A percentile compares a stretch with the other conserved stretches of the same genome.
phyloP scores from a whole-genome alignment of 2,329 filamentous ascomycete genomes.

The Diaporthe caulivora region DNA sequence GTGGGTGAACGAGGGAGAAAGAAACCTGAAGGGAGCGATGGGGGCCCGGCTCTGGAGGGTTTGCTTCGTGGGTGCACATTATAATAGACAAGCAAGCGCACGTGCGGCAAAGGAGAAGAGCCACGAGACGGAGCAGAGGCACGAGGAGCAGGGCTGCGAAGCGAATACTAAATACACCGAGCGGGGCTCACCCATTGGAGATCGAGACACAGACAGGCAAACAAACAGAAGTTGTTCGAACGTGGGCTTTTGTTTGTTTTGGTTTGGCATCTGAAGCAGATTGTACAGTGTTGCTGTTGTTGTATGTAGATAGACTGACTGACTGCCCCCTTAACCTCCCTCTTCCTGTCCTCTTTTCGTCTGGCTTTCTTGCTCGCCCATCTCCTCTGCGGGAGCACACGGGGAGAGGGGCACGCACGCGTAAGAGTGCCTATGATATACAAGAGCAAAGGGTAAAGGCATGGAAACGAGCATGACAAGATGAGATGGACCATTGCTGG shows the following conservation, averaged over 20 bases:
- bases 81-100: slow-evolving; percentile 8
- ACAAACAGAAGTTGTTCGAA: background rate
- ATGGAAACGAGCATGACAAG: background rate
- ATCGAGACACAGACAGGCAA: background rate
- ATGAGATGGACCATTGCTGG: background rate
- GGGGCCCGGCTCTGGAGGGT: background rate
- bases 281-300: slow-evolving; percentile 29
- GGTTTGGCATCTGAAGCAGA: slow-evolving; percentile 16
- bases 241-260: background rate
- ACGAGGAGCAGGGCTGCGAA: background rate
- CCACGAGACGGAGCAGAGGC: background rate
- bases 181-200: background rate
- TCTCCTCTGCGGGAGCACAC: background rate
- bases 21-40: background rate
- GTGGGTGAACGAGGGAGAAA: background rate
- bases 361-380: background rate
- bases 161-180: slow-evolving; percentile 11
- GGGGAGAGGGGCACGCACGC: background rate
- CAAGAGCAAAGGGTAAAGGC: background rate
- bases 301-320: slow-evolving; percentile 23
- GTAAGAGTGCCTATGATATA: background rate
- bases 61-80: slow-evolving; percentile 11
- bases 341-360: background rate
- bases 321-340: slow-evolving; percentile 2
- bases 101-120: background rate